These are phyloP conservation scores for Trichocladium uniseriatum DNA, from an alignment of 495 filamentous ascomycete genomes.

Conservation along the genomic window DNA sequence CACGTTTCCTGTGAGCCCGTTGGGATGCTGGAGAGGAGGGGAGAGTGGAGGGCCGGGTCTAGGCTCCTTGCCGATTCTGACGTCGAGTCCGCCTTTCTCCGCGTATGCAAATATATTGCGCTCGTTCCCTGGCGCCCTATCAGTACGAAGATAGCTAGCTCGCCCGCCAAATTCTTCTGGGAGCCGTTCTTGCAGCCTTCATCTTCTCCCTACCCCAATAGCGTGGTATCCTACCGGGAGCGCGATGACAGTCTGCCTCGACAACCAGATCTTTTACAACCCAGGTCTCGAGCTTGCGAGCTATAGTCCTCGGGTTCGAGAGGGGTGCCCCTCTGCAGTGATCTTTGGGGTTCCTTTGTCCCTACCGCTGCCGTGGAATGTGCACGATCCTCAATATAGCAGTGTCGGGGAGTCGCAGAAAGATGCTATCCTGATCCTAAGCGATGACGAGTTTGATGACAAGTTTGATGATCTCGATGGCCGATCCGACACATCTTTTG, in stretches of 20 bases:
- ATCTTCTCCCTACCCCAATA: conserved; percentile 12
- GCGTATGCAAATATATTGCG: conserved; percentile 14
- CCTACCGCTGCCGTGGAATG: conserved; percentile 8
- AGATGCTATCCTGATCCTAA: conserved; percentile 10
- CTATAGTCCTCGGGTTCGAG: conserved; percentile 1
- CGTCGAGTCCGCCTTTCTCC: conserved; percentile 13
- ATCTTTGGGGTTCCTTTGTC: conserved; percentile 11
- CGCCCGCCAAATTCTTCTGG: conserved; percentile 11
- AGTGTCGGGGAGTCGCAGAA: conserved; percentile 1
- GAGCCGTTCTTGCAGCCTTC: conserved; percentile 8
- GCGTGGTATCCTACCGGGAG: conserved; percentile 5
- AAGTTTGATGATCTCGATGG: conserved; percentile 14
- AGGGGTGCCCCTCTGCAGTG: conserved; percentile 9
- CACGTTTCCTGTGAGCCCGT: conserved; percentile 5
- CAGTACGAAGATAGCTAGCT: conserved; percentile 10
- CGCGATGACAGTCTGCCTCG: conserved; percentile 10
- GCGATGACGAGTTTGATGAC: conserved; percentile 13
- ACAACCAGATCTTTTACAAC: conserved; percentile 17
- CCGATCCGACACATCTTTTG: conserved; percentile 13
- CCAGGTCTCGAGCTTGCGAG: conserved; percentile 9
- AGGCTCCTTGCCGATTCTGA: conserved; percentile 12
- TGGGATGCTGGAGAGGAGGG: background rate
- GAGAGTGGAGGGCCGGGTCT: conserved; percentile 5
- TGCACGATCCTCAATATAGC: conserved; percentile 6
- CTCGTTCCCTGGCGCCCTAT: conserved; percentile 10